phyloP scores from a whole-genome alignment of 257 asterid species.

The Coffea eugenioides region DNA sequence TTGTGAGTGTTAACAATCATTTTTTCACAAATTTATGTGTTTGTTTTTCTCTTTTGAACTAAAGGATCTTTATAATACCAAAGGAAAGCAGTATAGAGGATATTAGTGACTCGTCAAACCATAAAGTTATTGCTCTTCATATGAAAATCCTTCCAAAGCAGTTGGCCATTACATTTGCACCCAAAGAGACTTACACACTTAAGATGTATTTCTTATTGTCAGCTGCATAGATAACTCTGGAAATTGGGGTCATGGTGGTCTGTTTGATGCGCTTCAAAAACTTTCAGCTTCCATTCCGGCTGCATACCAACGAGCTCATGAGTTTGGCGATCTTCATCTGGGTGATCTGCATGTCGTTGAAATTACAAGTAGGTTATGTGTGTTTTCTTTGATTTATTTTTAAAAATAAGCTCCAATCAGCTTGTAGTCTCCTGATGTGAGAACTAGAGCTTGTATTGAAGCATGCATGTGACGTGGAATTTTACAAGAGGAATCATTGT shows the following conservation, averaged over 20 bases:
- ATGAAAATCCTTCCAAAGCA: neutral
- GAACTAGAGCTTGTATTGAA: neutral
- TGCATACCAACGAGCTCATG: conserved; percentile 78
- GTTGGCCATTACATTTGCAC: neutral
- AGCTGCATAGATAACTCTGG: conserved; percentile 97
- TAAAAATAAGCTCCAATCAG: neutral
- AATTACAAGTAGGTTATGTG: conserved; percentile 49
- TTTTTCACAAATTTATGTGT: neutral
- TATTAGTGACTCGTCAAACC: neutral
- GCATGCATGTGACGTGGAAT: neutral
- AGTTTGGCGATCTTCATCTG: conserved; percentile 81
- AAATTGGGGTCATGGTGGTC: conserved; percentile 93
- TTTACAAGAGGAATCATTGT: neutral
- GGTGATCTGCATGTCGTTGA: conserved; percentile 87
- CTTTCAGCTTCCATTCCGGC: conserved; percentile 57
- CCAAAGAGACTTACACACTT: neutral
- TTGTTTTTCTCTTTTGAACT: neutral
- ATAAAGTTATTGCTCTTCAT: neutral
- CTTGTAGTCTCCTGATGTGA: neutral
- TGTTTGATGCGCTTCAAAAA: conserved; percentile 78
- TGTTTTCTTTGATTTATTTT: neutral
- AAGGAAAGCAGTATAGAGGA: neutral
- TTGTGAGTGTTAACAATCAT: neutral
- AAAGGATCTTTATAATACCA: neutral
- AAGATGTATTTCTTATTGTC: conserved; percentile 12